phyloP scores from a whole-genome alignment of 139 green algal genomes.

The Picochlorum costavermella region DNA sequence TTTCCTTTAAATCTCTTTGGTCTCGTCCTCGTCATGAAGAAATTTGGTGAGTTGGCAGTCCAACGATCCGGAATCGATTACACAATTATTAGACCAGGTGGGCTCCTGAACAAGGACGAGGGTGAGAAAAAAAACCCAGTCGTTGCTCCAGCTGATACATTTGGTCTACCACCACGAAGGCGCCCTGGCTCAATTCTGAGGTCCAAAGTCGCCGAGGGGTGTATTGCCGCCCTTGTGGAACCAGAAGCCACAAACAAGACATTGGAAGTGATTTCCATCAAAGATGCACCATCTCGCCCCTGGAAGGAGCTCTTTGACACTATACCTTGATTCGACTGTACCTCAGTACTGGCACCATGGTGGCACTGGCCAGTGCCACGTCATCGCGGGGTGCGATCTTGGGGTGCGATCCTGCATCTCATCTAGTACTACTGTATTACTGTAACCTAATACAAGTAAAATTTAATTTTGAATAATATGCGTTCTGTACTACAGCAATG shows the following conservation, averaged over 20 bases:
- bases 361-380: too few relatives aligned
- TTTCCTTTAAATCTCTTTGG: conserved; percentile 74
- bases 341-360: too few relatives aligned
- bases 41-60: conserved; percentile 67
- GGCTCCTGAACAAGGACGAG: conserved; percentile 24
- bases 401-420: too few relatives aligned
- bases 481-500: too few relatives aligned
- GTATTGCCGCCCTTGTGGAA: conserved; percentile 57
- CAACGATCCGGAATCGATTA: conserved; percentile 68
- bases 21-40: conserved; percentile 70
- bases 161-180: conserved; percentile 32
- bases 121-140: conserved; percentile 33
- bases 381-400: too few relatives aligned
- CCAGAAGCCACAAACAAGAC: conserved; percentile 53
- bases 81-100: conserved; percentile 68
- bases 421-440: too few relatives aligned
- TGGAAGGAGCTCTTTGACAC: background rate
- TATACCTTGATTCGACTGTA: background rate
- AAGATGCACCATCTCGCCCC: background rate
- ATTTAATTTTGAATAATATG: too few relatives aligned
- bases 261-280: conserved; percentile 22
- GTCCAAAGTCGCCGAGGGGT: conserved; percentile 61
- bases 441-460: too few relatives aligned
- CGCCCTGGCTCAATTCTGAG: conserved; percentile 33
- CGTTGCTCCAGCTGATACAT: conserved; percentile 36